Percentiles rank a stretch among this genome's conserved stretches.
Conservation (phyloP, 2,329 filamentous ascomycete genomes). For the Trichoderma sp. region DNA sequence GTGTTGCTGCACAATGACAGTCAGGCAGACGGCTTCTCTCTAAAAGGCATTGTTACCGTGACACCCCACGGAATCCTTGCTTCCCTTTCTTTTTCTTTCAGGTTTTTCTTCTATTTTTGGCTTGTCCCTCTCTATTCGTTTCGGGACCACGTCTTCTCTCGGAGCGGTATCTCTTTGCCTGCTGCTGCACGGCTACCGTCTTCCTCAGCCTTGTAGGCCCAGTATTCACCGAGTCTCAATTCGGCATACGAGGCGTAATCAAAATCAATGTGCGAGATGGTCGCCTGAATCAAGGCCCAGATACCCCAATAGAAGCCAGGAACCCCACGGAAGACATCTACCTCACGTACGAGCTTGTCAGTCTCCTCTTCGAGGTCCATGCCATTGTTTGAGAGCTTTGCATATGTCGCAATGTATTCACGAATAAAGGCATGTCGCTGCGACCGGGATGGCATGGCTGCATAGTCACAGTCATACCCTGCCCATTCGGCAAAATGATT, state of each 20-base stretch:
- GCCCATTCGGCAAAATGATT: conserved; percentile 99
- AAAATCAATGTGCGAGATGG: conserved; percentile 93
- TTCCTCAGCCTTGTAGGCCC: conserved; percentile 79
- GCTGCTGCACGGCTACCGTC: conserved; percentile 58
- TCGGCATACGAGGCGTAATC: conserved; percentile 94
- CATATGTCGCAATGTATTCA: conserved; percentile 80
- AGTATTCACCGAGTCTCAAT: conserved; percentile 83
- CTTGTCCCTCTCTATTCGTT: conserved; percentile 28
- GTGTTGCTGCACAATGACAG: neutral
- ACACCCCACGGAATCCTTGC: neutral
- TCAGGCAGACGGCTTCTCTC: neutral
- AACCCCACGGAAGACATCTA: conserved; percentile 84
- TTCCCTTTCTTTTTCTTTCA: conserved; percentile 13
- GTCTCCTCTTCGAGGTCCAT: conserved; percentile 63
- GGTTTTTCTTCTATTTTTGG: conserved; percentile 17
- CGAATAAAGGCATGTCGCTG: conserved; percentile 79
- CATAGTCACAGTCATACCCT: conserved; percentile 93
- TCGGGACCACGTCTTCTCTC: conserved; percentile 77
- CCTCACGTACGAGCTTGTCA: conserved; percentile 71
- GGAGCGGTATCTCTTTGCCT: conserved; percentile 65
- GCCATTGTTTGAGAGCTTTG: conserved; percentile 47
- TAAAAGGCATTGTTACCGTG: neutral
- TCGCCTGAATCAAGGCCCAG: conserved; percentile 93
- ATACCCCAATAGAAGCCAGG: conserved; percentile 93
- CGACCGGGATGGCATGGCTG: conserved; percentile 73